Percentiles rank a stretch among this genome's conserved stretches.
These are phyloP conservation scores for Sugiyamaella boreocaroliniensis DNA, from an alignment of 805 yeast species.

Conservation along the genomic window DNA sequence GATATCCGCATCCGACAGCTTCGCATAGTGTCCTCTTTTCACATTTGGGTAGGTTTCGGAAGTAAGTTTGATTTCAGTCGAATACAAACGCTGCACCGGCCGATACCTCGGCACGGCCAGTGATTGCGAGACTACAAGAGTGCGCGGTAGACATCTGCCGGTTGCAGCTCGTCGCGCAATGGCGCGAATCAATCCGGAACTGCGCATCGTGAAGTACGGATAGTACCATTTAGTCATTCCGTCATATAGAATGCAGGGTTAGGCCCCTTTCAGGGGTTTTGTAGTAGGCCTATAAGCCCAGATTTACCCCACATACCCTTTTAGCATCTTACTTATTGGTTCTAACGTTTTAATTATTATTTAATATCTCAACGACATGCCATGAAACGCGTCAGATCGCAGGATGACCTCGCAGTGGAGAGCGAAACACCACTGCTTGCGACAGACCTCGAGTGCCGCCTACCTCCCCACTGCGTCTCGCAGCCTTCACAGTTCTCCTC, in stretches of 20 bases:
- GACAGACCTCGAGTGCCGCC: conserved; percentile 1
- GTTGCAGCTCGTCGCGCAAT: not conserved
- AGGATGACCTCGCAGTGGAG: not conserved
- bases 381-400: conserved; percentile 3
- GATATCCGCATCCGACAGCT: conserved; percentile 51
- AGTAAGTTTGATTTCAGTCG: conserved; percentile 45
- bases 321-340: too few species aligned
- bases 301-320: not conserved
- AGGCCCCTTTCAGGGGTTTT: not conserved
- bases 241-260: not conserved
- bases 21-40: conserved; percentile 44
- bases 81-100: not conserved
- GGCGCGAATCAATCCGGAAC: not conserved
- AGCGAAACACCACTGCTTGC: not conserved
- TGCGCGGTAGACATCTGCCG: not conserved
- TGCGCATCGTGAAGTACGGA: not conserved
- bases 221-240: not conserved
- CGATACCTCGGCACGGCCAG: too few species aligned
- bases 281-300: not conserved
- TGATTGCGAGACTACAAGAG: not conserved
- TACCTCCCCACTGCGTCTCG: conserved; percentile 6
- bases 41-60: conserved; percentile 56
- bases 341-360: too few species aligned
- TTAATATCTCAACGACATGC: not conserved
- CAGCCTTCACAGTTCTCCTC: conserved; percentile 1